These are phyloP conservation scores for Avicennia marina DNA, from an alignment of 257 asterid species.

Conservation along the genomic window DNA sequence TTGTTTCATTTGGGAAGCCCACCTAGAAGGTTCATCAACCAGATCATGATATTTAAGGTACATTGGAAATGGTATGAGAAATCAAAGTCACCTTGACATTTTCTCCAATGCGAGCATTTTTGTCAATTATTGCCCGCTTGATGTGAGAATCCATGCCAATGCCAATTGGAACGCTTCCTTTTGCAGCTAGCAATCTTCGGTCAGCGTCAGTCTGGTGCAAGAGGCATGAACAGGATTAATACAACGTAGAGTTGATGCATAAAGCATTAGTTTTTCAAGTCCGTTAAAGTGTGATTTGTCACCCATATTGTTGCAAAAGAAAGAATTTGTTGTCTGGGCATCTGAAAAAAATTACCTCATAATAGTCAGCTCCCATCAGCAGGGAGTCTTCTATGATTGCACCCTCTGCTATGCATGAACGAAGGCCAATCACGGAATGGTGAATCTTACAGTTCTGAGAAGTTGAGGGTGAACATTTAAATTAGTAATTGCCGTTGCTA, in stretches of 20 bases:
- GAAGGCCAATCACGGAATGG: slow-evolving; percentile 62
- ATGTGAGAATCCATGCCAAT: slow-evolving; percentile 57
- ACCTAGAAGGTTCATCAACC: background rate
- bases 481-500: too few relatives aligned
- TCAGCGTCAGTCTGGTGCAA: slow-evolving; percentile 50
- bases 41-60: background rate
- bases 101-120: slow-evolving; percentile 61
- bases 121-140: slow-evolving; percentile 63
- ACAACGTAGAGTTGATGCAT: background rate
- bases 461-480: background rate
- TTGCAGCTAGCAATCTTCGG: slow-evolving; percentile 36
- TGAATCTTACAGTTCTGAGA: slow-evolving; percentile 58
- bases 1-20: background rate
- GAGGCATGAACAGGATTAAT: background rate
- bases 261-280: background rate
- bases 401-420: slow-evolving; percentile 72
- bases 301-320: too few relatives aligned
- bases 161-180: slow-evolving; percentile 58
- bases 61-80: background rate
- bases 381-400: slow-evolving; percentile 64
- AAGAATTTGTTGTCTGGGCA: too few relatives aligned
- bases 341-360: slow-evolving; percentile 38
- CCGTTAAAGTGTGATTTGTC: background rate
- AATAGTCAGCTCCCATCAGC: slow-evolving; percentile 75
- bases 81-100: slow-evolving; percentile 39